These are phyloP conservation scores for Penicillium ucsense DNA, from an alignment of 495 filamentous ascomycete genomes.

Conservation along the genomic window DNA sequence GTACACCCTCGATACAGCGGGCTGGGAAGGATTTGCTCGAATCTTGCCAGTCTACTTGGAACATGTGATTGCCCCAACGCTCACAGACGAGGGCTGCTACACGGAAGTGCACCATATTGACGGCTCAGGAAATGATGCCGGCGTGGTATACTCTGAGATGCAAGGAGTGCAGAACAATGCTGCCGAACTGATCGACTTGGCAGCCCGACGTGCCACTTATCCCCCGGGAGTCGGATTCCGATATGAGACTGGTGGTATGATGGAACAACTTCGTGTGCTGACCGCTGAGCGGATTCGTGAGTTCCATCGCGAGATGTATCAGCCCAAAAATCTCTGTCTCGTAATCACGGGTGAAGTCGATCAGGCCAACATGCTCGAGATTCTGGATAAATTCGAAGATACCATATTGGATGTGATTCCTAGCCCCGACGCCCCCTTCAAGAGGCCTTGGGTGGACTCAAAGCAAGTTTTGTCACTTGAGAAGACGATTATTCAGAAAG, in stretches of 20 bases:
- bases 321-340: slow-evolving; percentile 89
- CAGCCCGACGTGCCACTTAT: slow-evolving; percentile 68
- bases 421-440: slow-evolving; percentile 61
- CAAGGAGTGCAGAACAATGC: slow-evolving; percentile 83
- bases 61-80: slow-evolving; percentile 80
- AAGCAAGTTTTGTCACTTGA: slow-evolving; percentile 59
- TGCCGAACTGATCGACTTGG: slow-evolving; percentile 74
- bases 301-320: slow-evolving; percentile 97
- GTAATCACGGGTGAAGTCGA: slow-evolving; percentile 84
- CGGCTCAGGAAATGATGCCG: slow-evolving; percentile 85
- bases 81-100: slow-evolving; percentile 87
- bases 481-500: slow-evolving; percentile 59
- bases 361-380: slow-evolving; percentile 66
- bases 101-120: slow-evolving; percentile 97
- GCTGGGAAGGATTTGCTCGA: slow-evolving; percentile 92
- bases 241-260: slow-evolving; percentile 96
- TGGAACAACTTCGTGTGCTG: slow-evolving; percentile 77
- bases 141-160: slow-evolving; percentile 99
- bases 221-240: slow-evolving; percentile 85
- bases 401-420: slow-evolving; percentile 76
- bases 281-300: slow-evolving; percentile 80
- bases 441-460: slow-evolving; percentile 85
- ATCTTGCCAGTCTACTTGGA: slow-evolving; percentile 94
- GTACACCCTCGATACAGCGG: slow-evolving; percentile 87
- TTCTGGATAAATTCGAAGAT: slow-evolving; percentile 81